Evolutionary conservation across 371 early-diverging fungal genomes (phyloP), one percentile per base, ranked within the genome.

Genomic region (Mucor irregularis): DNA sequence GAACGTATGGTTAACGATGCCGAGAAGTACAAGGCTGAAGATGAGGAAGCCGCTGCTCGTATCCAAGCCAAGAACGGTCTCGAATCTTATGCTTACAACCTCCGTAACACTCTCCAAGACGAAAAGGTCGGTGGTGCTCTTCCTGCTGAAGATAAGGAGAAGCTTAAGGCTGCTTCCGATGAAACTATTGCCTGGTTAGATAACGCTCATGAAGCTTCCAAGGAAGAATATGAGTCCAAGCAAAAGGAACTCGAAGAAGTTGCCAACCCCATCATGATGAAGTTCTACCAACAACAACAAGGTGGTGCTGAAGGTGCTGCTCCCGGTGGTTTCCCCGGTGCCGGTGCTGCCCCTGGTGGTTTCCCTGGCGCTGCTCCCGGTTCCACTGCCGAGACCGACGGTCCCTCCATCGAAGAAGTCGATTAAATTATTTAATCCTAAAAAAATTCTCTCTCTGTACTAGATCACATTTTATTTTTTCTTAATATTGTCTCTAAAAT

Each of bases 1-100:
- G 91, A 94, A 67, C 87, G 90, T 61, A 91, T 95, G 90, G 83
- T 97, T 56, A 62, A 66, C 47, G 95, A 96, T 58, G 94, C 94
- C 51, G 93, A 93, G 68, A 85, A 87, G 80, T 89, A 81, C 87
- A 90, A 89, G 84, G 88, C 87, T 49, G 91, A 91, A 76, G 95
- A 95, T 78, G 85, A 86, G 58, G 89, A 79, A 55, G 89, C 88
- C 49, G 88, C 90, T 69, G 86, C 86, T 64, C 85, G 90, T 56
- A 88, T 91, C 70, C 76, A 83, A 69, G 84, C 93, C 66, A 88
- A 86, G 83, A 93, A 93, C 81, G 88, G 82, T 52, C 86, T 94
- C 58, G 95, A 94, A 81, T 78, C 83, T 40, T 92, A 91, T 71
- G 82, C 91, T 45, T 93, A 94, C 81, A 88, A 90, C 80, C 78